Conservation (phyloP, 495 filamentous ascomycete genomes). For the Talaromyces thailandensis region DNA sequence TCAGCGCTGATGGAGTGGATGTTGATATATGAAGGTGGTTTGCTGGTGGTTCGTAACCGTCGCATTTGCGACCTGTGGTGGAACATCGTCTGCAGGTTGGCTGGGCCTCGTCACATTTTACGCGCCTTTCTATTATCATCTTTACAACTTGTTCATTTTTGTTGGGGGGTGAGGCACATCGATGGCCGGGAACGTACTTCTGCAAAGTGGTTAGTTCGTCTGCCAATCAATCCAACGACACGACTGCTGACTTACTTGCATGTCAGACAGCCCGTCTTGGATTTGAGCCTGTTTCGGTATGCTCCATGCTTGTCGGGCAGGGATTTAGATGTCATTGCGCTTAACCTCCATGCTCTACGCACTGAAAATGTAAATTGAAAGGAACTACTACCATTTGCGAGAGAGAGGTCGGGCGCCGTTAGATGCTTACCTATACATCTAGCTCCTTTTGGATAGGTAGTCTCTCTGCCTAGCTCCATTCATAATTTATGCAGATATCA, state of each 20-base stretch:
- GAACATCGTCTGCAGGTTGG: conserved; percentile 26
- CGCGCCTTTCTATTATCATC: conserved; percentile 20
- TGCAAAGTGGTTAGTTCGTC: background rate
- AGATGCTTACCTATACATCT: background rate
- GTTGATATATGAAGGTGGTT: conserved; percentile 2
- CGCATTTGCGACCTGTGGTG: conserved; percentile 28
- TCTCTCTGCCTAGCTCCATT: background rate
- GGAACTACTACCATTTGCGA: background rate
- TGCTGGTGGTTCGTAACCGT: conserved; percentile 13
- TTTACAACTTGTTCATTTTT: too few species aligned
- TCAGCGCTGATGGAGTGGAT: background rate
- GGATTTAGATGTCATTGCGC: background rate
- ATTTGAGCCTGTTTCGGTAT: background rate
- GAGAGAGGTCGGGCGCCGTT: background rate
- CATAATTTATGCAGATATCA: background rate
- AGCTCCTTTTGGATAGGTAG: background rate
- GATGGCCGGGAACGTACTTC: background rate
- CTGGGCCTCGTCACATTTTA: conserved; percentile 42
- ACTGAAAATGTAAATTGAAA: background rate
- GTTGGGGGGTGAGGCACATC: too few species aligned
- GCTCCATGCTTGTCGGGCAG: background rate
- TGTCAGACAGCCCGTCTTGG: conserved; percentile 34
- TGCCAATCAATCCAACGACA: background rate
- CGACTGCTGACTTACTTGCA: conserved; percentile 28
- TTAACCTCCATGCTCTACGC: background rate